phyloP scores from a whole-genome alignment of 2,329 filamentous ascomycete species.

The Talaromyces sp. region DNA sequence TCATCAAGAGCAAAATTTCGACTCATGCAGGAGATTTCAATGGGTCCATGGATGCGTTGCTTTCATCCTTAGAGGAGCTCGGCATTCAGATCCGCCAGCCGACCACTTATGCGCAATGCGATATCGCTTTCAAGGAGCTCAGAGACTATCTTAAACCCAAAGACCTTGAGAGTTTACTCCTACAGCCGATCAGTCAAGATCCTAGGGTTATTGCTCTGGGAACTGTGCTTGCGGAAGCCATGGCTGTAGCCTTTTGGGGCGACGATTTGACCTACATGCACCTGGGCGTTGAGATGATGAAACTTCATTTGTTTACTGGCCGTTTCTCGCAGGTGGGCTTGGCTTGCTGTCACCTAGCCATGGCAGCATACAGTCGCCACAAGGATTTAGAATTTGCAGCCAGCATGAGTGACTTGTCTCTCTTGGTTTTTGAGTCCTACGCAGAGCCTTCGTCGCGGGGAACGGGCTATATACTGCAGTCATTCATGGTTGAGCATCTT shows the following conservation, averaged over 20 bases:
- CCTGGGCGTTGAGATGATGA: constrained; percentile 54
- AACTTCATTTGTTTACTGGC: constrained; percentile 51
- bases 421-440: constrained; percentile 49
- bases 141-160: constrained; percentile 56
- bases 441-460: constrained; percentile 52
- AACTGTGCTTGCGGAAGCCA: constrained; percentile 54
- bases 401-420: constrained; percentile 50
- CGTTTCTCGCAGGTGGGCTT: constrained; percentile 55
- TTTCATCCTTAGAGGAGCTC: constrained; percentile 65
- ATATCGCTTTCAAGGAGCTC: constrained; percentile 63
- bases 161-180: constrained; percentile 42
- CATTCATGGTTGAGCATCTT: constrained; percentile 59
- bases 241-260: constrained; percentile 57
- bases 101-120: constrained; percentile 70
- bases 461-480: constrained; percentile 52
- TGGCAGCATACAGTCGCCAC: constrained; percentile 54
- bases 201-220: constrained; percentile 43
- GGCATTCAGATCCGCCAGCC: constrained; percentile 61
- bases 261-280: constrained; percentile 57
- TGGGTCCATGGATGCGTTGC: constrained; percentile 64
- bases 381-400: constrained; percentile 52
- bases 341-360: constrained; percentile 54
- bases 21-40: constrained; percentile 67
- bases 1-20: constrained; percentile 74
- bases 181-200: constrained; percentile 40